Evolutionary conservation across 2,329 filamentous ascomycete genomes (phyloP), one percentile per base, ranked within the genome.

Genomic region (Penicillium nordicum): DNA sequence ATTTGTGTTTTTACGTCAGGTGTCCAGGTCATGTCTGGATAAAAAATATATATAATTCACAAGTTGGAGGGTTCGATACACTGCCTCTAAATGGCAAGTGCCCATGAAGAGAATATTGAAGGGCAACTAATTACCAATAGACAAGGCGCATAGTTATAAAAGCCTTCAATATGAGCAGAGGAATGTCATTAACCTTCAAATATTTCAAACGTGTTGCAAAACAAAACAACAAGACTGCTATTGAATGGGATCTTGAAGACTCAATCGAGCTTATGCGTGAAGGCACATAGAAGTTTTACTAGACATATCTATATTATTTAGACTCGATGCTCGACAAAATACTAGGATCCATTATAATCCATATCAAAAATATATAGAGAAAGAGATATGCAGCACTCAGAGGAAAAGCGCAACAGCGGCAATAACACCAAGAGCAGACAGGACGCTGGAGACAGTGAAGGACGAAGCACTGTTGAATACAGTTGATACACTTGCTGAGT

Each of bases 381-480:
- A 50, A 29, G 18, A 50, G 4, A 6, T 1, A 48, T 2, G 40
- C 34, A 3, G 21, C 16, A 45, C 16, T 52, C 6, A 46, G 45
- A 52, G 41, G 34, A 30, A 52, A 37, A 55, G 41, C 9, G 48
- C 41, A 16, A 55, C 5, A 30, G 48, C 36, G 11, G 29, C n/a
- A 12, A 46, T 12, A 16, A 29, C 53, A 21, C 53, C 53, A 27
- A 52, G 34, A 4, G 36, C 42, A 32, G 48, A 46, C 29, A 52
- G 34, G 23, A 18, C 16, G 4, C 42, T 7, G 16, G 48, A 46
- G 21, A 36, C 23, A 27, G 48, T 38, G 8, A 30, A 44, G 18
- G 42, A 30, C 8, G 48, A 47, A 34, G 34, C 53, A 41, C 48
- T 27, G 9, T 52, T 55, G 36, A 55, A 46, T 16, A 21, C n/a